Evolutionary conservation across 192 early-diverging fungal species (phyloP).

Genomic region (Mycoemilia scoparia): DNA sequence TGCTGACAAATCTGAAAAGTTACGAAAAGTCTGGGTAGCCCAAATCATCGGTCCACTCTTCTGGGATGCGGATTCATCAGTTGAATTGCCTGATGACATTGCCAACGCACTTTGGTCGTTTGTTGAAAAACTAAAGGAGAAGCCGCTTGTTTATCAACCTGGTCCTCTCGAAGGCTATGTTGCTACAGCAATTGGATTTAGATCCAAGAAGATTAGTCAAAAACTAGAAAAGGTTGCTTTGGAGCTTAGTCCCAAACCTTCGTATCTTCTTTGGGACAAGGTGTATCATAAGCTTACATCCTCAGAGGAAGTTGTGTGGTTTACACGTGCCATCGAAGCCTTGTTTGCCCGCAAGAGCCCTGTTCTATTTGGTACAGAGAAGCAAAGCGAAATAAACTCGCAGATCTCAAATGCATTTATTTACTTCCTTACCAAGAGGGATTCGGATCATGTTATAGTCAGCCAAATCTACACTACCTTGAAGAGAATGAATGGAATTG

Average conservation of each 20-base stretch:
- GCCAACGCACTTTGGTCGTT: slow-evolving; percentile 20
- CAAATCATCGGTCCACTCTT: slow-evolving; percentile 34
- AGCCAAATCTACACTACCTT: not conserved
- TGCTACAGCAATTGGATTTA: slow-evolving; percentile 31
- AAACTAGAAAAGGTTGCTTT: slow-evolving; percentile 13
- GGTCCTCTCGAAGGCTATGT: slow-evolving; percentile 47
- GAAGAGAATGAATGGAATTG: slow-evolving; percentile 5
- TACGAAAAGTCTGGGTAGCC: slow-evolving; percentile 47
- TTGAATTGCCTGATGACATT: not conserved
- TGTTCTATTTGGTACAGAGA: slow-evolving; percentile 9
- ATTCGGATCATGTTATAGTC: not conserved
- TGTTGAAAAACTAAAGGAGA: slow-evolving; percentile 37
- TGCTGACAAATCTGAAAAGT: slow-evolving; percentile 35
- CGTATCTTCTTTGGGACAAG: slow-evolving; percentile 68
- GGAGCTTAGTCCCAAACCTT: slow-evolving; percentile 34
- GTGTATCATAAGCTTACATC: slow-evolving; percentile 51
- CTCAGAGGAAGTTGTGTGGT: slow-evolving; percentile 44
- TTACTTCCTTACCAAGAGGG: slow-evolving; percentile 1
- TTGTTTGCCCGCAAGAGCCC: slow-evolving; percentile 12
- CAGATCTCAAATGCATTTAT: slow-evolving; percentile 2
- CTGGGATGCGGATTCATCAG: slow-evolving; percentile 14
- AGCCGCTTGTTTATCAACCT: slow-evolving; percentile 37
- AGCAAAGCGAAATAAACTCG: slow-evolving; percentile 3
- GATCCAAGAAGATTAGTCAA: slow-evolving; percentile 11
- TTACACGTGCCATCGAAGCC: slow-evolving; percentile 36